These are phyloP conservation scores for Anthoceros angustus DNA, from an alignment of 225 moss, liverwort and hornwort genomes.

Conservation along the genomic window DNA sequence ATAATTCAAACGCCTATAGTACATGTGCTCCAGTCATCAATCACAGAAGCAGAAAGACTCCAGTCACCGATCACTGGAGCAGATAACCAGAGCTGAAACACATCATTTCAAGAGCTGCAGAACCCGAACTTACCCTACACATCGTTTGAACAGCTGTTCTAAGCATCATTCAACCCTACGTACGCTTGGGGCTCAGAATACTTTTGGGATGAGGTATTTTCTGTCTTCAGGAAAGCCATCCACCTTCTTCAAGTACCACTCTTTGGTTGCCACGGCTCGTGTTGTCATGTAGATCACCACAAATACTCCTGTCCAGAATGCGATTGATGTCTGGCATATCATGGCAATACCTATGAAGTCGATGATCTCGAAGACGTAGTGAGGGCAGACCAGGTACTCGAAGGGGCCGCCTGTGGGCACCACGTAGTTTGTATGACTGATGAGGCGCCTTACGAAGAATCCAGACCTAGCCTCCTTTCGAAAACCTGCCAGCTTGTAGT, in stretches of 20 bases:
- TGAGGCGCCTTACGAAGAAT: not conserved
- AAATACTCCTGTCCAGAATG: not conserved
- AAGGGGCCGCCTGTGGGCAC: constrained; percentile 44
- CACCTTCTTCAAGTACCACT: constrained; percentile 32
- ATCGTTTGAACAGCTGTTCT: not conserved
- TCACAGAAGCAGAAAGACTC: too few species aligned
- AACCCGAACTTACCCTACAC: not conserved
- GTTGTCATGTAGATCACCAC: constrained; percentile 13
- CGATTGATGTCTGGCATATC: constrained; percentile 26
- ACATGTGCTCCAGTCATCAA: too few species aligned
- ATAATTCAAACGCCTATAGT: too few species aligned
- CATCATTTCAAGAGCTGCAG: too few species aligned
- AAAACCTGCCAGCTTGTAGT: constrained; percentile 26
- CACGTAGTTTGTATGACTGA: constrained; percentile 18
- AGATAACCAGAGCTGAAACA: too few species aligned
- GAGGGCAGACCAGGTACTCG: constrained; percentile 34
- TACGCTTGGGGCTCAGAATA: constrained; percentile 13
- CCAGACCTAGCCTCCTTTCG: constrained; percentile 17
- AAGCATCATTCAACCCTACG: too few species aligned
- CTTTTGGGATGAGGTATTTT: constrained; percentile 23
- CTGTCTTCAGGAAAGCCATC: constrained; percentile 24
- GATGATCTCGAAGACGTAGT: constrained; percentile 37
- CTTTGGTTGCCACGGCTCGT: constrained; percentile 15
- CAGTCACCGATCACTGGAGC: too few species aligned
- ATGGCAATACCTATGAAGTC: constrained; percentile 23